A percentile compares a stretch with the other conserved stretches of the same genome.
Evolutionary conservation across 257 asterid genomes (phyloP).

Genomic region (Plectranthus barbatus): DNA sequence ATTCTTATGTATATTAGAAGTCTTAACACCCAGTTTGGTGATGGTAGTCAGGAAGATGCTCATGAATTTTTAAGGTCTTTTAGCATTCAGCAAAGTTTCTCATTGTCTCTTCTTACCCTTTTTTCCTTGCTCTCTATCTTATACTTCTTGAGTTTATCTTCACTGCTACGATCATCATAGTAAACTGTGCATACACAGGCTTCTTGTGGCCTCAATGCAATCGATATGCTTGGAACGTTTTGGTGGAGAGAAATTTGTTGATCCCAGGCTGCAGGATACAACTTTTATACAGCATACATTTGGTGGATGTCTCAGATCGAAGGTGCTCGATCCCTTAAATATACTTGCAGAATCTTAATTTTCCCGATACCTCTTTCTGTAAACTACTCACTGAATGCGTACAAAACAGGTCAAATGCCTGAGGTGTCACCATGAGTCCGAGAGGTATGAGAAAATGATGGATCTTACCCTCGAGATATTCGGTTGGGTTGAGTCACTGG

Average conservation of each 20-base stretch:
- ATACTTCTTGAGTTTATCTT: neutral
- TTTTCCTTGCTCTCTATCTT: neutral
- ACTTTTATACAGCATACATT: constrained; percentile 73
- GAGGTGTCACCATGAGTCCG: constrained; percentile 68
- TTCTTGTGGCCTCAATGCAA: constrained; percentile 90
- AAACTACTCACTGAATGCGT: constrained; percentile 3
- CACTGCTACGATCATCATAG: neutral
- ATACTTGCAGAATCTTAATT: neutral
- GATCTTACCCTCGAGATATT: constrained; percentile 79
- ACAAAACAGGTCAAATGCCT: constrained; percentile 64
- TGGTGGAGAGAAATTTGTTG: constrained; percentile 70
- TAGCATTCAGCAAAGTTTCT: neutral
- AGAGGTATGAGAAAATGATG: constrained; percentile 66
- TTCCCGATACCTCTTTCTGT: neutral
- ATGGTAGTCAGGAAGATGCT: constrained; percentile 94
- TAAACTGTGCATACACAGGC: constrained; percentile 32
- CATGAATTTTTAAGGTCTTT: constrained; percentile 79
- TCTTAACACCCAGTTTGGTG: constrained; percentile 69
- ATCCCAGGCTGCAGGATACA: constrained; percentile 73
- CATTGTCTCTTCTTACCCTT: neutral
- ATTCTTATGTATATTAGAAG: constrained; percentile 64
- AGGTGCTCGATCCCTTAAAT: constrained; percentile 32
- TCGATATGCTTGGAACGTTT: constrained; percentile 67
- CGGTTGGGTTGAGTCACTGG: constrained; percentile 72
- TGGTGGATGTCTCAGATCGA: constrained; percentile 80